phyloP scores from a whole-genome alignment of 1,284 basidiomycete genomes.

The Fomitopsis schrenkii region DNA sequence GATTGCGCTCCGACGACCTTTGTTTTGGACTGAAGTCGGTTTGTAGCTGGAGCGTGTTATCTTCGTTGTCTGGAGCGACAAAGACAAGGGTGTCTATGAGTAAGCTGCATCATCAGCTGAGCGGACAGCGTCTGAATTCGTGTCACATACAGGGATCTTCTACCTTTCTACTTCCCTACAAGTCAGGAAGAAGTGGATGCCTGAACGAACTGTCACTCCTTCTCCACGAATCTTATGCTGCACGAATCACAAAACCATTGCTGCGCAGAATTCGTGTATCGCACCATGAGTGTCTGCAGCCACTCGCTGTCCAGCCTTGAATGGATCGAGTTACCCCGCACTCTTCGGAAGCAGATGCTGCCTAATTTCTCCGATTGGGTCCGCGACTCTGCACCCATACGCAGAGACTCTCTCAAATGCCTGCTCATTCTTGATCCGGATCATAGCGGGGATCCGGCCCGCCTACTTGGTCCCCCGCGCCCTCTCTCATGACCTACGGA shows the following conservation, averaged over 20 bases:
- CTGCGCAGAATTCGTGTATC: background rate
- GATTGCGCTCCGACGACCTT: background rate
- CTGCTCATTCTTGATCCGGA: background rate
- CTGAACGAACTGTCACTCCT: background rate
- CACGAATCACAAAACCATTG: too few species aligned
- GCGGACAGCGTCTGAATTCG: background rate
- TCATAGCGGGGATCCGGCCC: background rate
- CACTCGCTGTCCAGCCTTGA: background rate
- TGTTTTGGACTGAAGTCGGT: background rate
- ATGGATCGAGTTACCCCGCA: background rate
- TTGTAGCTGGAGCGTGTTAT: slow-evolving; percentile 66
- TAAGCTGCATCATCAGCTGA: slow-evolving; percentile 31
- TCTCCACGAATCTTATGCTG: too few species aligned
- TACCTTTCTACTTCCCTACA: slow-evolving; percentile 60
- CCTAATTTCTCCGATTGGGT: background rate
- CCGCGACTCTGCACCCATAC: background rate
- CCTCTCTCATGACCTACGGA: background rate
- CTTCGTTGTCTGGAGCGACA: slow-evolving; percentile 69
- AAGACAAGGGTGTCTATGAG: slow-evolving; percentile 64
- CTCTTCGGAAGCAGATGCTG: background rate
- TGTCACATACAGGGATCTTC: slow-evolving; percentile 40
- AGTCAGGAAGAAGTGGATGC: slow-evolving; percentile 10
- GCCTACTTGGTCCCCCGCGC: background rate
- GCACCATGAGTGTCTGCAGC: background rate
- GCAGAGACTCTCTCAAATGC: background rate